Evolutionary conservation across 139 green algal genomes (phyloP).

Genomic region (Tetradesmus obliquus): DNA sequence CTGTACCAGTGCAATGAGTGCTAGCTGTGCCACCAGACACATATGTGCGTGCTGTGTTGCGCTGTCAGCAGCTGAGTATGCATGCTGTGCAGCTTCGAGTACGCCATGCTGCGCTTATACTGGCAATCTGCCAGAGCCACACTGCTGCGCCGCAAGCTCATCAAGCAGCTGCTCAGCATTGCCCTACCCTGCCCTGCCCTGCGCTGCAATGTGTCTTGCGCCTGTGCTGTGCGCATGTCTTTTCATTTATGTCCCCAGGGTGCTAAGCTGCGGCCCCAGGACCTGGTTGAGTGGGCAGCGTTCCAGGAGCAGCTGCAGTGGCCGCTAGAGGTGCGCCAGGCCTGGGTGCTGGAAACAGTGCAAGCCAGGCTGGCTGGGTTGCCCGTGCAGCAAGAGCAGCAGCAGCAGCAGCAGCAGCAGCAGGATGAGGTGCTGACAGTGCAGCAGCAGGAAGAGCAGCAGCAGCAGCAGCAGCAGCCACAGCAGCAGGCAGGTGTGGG

Average conservation of each 20-base stretch:
- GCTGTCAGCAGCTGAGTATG: neutral
- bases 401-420: slow-evolving; percentile 17
- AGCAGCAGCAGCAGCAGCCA: slow-evolving; percentile 5
- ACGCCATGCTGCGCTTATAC: neutral
- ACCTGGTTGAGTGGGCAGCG: slow-evolving; percentile 20
- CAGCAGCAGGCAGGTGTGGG: neutral
- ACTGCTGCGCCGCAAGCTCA: neutral
- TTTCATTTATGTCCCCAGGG: neutral
- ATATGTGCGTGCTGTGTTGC: too few relatives aligned
- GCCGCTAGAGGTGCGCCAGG: neutral
- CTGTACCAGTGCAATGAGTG: too few relatives aligned
- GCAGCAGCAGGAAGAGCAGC: neutral
- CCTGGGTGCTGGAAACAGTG: neutral
- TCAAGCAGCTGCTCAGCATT: neutral
- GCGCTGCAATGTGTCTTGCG: neutral
- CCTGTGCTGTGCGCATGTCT: neutral
- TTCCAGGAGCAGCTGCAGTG: slow-evolving; percentile 34
- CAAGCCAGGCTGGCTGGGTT: neutral
- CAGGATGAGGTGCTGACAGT: neutral
- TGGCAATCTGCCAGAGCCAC: too few relatives aligned
- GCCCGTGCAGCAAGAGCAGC: neutral
- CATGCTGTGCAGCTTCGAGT: neutral
- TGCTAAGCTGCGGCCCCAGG: slow-evolving; percentile 13
- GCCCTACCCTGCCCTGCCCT: neutral
- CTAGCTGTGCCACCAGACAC: too few relatives aligned